Evolutionary conservation across 805 yeast species (phyloP).

Genomic region (Kodamaea laetipori): DNA sequence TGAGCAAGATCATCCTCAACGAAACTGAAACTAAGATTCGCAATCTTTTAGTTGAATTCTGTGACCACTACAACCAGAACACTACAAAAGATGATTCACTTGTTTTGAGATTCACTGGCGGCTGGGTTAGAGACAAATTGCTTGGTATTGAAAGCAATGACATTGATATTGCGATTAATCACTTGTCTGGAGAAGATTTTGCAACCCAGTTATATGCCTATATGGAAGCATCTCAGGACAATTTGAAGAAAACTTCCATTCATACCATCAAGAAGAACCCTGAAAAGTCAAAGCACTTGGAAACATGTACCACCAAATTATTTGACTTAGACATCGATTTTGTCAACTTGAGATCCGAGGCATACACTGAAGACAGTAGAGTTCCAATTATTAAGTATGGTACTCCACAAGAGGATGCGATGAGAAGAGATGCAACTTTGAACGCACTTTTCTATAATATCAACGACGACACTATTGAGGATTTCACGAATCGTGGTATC

Average conservation of each 20-base stretch:
- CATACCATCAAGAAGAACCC: conserved; percentile 92
- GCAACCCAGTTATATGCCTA: conserved; percentile 66
- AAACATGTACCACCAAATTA: conserved; percentile 90
- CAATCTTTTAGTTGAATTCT: conserved; percentile 42
- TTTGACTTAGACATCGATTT: conserved; percentile 88
- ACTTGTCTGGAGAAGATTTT: conserved; percentile 81
- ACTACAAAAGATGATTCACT: conserved; percentile 28
- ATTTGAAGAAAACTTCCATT: conserved; percentile 43
- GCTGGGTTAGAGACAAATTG: conserved; percentile 97
- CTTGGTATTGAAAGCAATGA: conserved; percentile 81
- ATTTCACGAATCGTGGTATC: conserved; percentile 76
- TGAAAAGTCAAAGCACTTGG: conserved; percentile 92
- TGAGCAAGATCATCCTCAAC: conserved; percentile 14
- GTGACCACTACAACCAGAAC: conserved; percentile 35
- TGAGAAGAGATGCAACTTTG: conserved; percentile 91
- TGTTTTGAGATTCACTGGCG: conserved; percentile 86
- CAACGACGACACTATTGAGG: conserved; percentile 70
- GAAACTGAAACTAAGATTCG: conserved; percentile 46
- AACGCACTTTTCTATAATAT: conserved; percentile 91
- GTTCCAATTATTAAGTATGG: conserved; percentile 87
- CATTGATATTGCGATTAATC: conserved; percentile 87
- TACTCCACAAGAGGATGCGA: conserved; percentile 88
- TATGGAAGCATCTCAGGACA: conserved; percentile 26
- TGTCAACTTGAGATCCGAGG: conserved; percentile 87
- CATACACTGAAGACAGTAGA: conserved; percentile 77